These are phyloP conservation scores for Hypoxylon sp. DNA, from an alignment of 2,329 filamentous ascomycete genomes.

Conservation along the genomic window DNA sequence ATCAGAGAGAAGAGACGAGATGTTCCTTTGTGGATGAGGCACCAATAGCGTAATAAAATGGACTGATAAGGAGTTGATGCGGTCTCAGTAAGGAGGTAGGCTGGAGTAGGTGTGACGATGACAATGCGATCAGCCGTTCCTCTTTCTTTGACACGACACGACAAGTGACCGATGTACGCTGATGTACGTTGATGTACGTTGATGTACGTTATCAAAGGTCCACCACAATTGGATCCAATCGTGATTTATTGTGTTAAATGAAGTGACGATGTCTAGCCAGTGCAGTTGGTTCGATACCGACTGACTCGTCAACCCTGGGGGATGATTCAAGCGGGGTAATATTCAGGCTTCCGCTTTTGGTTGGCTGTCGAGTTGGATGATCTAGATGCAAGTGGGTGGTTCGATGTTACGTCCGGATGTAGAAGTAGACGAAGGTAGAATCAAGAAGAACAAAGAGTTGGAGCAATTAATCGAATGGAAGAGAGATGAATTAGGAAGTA, in stretches of 20 bases:
- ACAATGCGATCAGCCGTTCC: constrained; percentile 28
- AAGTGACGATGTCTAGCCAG: constrained; percentile 28
- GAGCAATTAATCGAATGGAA: neutral
- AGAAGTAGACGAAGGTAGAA: constrained; percentile 5
- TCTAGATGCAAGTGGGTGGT: neutral
- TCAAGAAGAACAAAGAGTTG: constrained; percentile 3
- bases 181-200: no score
- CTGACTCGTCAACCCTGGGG: constrained; percentile 21
- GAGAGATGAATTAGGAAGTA: neutral
- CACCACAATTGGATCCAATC: constrained; percentile 12
- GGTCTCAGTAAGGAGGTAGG: neutral
- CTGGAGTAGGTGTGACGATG: constrained; percentile 17
- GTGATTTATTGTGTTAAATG: constrained; percentile 18
- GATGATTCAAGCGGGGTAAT: constrained; percentile 29
- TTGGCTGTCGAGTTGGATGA: no score
- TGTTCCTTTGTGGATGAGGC: constrained; percentile 29
- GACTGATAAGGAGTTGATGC: constrained; percentile 13
- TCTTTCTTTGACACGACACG: constrained; percentile 26
- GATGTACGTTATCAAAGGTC: constrained; percentile 18
- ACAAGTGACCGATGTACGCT: constrained; percentile 14
- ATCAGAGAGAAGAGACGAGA: constrained; percentile 16
- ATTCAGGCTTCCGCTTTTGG: no score
- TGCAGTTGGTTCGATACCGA: constrained; percentile 18
- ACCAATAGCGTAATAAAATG: constrained; percentile 6
- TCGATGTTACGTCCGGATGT: neutral